A percentile compares a stretch with the other conserved stretches of the same genome.
Conservation (phyloP, 1,284 basidiomycete species). For the Melampsora americana region DNA sequence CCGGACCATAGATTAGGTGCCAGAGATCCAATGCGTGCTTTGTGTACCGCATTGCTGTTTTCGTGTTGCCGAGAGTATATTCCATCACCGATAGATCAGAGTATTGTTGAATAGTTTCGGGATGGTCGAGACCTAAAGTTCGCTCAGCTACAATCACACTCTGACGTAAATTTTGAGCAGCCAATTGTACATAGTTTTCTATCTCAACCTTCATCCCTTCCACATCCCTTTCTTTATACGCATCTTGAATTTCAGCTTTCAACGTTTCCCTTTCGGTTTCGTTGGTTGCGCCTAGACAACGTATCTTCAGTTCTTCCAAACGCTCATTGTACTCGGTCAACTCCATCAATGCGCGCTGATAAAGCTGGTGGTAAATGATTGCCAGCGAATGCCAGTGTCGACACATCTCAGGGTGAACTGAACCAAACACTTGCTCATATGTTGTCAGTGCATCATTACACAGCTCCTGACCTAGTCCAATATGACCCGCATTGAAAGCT, state of each 20-base stretch:
- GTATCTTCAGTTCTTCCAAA: conserved; percentile 36
- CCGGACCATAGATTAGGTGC: conserved; percentile 59
- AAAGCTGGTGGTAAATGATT: conserved; percentile 47
- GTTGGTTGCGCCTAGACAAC: conserved; percentile 30
- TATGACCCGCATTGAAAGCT: conserved; percentile 59
- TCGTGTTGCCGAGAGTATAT: conserved; percentile 56
- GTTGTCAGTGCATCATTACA: conserved; percentile 60
- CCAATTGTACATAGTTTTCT: conserved; percentile 56
- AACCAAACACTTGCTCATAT: conserved; percentile 62
- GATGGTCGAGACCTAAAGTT: conserved; percentile 60
- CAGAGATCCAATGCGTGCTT: conserved; percentile 59
- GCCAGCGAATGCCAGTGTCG: conserved; percentile 49
- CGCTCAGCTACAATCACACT: conserved; percentile 61
- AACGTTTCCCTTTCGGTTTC: conserved; percentile 45
- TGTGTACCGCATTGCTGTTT: conserved; percentile 57
- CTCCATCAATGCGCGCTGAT: conserved; percentile 45
- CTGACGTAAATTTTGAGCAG: conserved; percentile 60
- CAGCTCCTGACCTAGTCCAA: conserved; percentile 59
- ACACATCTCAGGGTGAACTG: conserved; percentile 62
- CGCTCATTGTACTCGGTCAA: conserved; percentile 46
- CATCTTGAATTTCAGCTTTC: conserved; percentile 41
- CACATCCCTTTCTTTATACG: conserved; percentile 45
- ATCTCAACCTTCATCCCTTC: conserved; percentile 48
- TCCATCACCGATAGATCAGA: conserved; percentile 61
- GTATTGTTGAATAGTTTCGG: conserved; percentile 61